Evolutionary conservation across 2,329 filamentous ascomycete species (phyloP).

Genomic region (Plectosphaerella sp.): DNA sequence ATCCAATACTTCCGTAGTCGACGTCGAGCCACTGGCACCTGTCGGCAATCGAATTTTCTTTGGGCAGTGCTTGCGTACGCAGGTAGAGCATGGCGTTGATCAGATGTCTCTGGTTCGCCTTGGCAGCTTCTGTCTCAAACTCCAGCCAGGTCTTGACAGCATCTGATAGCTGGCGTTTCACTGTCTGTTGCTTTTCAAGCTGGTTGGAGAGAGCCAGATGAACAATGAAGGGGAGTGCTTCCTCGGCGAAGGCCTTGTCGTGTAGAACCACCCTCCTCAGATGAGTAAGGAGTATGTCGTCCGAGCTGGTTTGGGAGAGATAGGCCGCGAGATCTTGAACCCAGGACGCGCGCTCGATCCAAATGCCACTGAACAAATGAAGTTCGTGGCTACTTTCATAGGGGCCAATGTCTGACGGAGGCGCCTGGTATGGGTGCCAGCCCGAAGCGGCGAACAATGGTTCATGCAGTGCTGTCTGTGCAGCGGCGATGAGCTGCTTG

Average conservation of each 20-base stretch:
- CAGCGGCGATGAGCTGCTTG: constrained; percentile 43
- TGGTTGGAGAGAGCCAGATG: constrained; percentile 75
- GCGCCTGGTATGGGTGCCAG: constrained; percentile 52
- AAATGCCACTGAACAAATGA: constrained; percentile 28
- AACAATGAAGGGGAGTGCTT: constrained; percentile 76
- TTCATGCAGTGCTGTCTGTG: constrained; percentile 46
- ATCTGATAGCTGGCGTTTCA: constrained; percentile 61
- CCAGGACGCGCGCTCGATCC: constrained; percentile 51
- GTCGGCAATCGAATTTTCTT: constrained; percentile 74
- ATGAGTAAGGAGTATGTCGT: constrained; percentile 65
- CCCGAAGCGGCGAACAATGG: constrained; percentile 49
- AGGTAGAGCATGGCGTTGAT: constrained; percentile 82
- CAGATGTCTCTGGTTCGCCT: constrained; percentile 61
- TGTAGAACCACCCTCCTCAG: constrained; percentile 61
- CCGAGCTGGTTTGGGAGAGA: constrained; percentile 53
- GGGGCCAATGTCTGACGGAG: constrained; percentile 42
- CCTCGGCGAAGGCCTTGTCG: constrained; percentile 66
- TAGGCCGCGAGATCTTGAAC: constrained; percentile 55
- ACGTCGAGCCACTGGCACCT: constrained; percentile 82
- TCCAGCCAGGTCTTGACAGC: constrained; percentile 62
- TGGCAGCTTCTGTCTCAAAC: constrained; percentile 24
- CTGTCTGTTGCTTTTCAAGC: constrained; percentile 52
- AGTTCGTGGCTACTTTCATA: constrained; percentile 15
- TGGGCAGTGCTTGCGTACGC: constrained; percentile 70
- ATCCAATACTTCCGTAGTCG: constrained; percentile 65